These are phyloP conservation scores for Coniochaeta sp. DNA, from an alignment of 2,329 filamentous ascomycete genomes.

Conservation along the genomic window DNA sequence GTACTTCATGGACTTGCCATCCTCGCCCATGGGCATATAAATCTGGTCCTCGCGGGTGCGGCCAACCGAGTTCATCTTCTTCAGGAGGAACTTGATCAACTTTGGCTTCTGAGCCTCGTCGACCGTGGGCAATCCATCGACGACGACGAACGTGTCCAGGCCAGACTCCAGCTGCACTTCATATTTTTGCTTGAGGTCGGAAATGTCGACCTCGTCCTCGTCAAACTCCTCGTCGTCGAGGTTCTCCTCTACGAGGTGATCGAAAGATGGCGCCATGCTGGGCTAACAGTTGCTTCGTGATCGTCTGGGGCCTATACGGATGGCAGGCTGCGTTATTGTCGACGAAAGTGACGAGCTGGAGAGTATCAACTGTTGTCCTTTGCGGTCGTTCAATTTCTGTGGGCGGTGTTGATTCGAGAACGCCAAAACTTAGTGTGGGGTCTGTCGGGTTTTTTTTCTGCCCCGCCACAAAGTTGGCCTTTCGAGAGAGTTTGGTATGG, in stretches of 20 bases:
- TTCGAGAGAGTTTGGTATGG: neutral
- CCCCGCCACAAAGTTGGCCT: neutral
- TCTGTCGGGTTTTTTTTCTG: neutral
- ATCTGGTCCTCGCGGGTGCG: constrained; percentile 80
- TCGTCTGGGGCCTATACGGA: neutral
- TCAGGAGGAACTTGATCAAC: constrained; percentile 90
- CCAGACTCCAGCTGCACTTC: constrained; percentile 95
- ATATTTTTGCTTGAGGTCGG: constrained; percentile 87
- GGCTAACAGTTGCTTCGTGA: constrained; percentile 12
- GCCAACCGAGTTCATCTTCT: constrained; percentile 83
- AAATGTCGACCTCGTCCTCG: constrained; percentile 90
- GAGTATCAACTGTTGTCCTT: neutral
- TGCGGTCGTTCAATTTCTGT: neutral
- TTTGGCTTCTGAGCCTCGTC: constrained; percentile 87
- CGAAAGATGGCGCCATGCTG: constrained; percentile 91
- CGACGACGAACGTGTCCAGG: constrained; percentile 90
- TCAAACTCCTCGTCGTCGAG: constrained; percentile 80
- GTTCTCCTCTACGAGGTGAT: constrained; percentile 86
- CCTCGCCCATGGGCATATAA: constrained; percentile 87
- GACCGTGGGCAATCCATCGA: constrained; percentile 88
- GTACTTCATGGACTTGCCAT: constrained; percentile 81
- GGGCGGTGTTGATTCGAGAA: constrained; percentile 1
- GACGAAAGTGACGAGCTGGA: neutral
- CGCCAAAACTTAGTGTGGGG: neutral
- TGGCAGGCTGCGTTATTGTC: neutral